Evolutionary conservation across 352 stramenopile genomes (phyloP), one percentile per base, ranked within the genome.

Genomic region (Halophytophthora batemanensis): DNA sequence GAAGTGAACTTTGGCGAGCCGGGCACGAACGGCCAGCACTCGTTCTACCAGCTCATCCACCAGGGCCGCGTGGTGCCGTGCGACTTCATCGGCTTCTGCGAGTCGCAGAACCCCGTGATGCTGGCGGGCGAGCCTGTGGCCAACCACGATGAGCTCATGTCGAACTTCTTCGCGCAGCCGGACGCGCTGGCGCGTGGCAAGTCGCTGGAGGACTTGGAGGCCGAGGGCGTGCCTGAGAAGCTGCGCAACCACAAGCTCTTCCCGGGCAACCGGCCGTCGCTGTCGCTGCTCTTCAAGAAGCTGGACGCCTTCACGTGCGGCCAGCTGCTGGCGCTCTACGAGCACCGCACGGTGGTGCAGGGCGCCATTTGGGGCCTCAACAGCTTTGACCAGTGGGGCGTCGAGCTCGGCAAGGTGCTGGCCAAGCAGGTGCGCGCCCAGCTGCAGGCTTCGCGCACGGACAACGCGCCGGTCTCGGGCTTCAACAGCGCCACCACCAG

Each of bases 71-170:
- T 97, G 19, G 97, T 99, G 42, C 97, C 97, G 31, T 94, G 87
- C 56, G 97, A 99, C 65, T 99, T 99, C 69, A 96, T 99, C 56
- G 97, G 96, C 29, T 99, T 98, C 67, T 93, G 94, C 58, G 78
- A 98, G 70, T 97, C 80, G 56, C 96, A 99, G 76, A 84, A 88
- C 64, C 82, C 84, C 35, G 68, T 96, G 46, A 33, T 65, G 36
- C 71, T 92, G 43, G 71, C 71, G 0, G 74, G 75, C 25, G 82
- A 98, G 65, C 51, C 79, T 0, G 89, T 99, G 28, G 91, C 86
- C n/a, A 98, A 98, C 80, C 96, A 99, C 79, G 96, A 99, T 73
- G 97, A 99, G 77, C 87, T 99, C 56, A 99, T 99, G 97, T 95
- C 82, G 48, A 99, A 99, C 80, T 99, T 99, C 70, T 99, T 99